Evolutionary conservation across 495 filamentous ascomycete species (phyloP).

Genomic region (Cercophora newfieldiana): DNA sequence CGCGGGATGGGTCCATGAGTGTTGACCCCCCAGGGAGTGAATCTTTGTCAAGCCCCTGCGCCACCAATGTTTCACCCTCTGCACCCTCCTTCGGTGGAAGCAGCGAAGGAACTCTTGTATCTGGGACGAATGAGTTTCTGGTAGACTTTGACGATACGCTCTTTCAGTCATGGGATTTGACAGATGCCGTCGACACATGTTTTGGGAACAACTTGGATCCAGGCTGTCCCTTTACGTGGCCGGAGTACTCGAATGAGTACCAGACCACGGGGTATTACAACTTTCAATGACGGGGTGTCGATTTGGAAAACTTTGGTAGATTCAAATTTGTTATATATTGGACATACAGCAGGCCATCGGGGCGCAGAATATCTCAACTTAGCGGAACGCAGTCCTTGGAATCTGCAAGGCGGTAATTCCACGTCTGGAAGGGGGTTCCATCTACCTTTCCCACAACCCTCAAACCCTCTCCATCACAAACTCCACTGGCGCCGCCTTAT

Average conservation of each 20-base stretch:
- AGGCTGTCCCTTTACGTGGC: conserved; percentile 9
- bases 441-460: no score
- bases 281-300: no score
- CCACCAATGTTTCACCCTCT: background rate
- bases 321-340: no score
- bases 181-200: conserved; percentile 11
- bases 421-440: no score
- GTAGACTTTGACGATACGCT: conserved; percentile 5
- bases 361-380: no score
- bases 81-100: background rate
- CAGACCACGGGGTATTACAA: no score
- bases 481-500: background rate
- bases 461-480: background rate
- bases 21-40: background rate
- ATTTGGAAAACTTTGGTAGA: no score
- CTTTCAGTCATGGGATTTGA: conserved; percentile 10
- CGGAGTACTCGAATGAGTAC: conserved; percentile 9
- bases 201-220: conserved; percentile 19
- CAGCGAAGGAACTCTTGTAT: conserved; percentile 5
- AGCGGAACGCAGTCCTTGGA: no score
- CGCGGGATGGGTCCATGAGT: background rate
- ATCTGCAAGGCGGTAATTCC: no score
- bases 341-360: no score
- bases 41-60: background rate
- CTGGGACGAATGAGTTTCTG: background rate